Percentiles rank a stretch among this genome's conserved stretches.
Conservation (phyloP, 164 flowering plant genomes). For the Sedum album region DNA sequence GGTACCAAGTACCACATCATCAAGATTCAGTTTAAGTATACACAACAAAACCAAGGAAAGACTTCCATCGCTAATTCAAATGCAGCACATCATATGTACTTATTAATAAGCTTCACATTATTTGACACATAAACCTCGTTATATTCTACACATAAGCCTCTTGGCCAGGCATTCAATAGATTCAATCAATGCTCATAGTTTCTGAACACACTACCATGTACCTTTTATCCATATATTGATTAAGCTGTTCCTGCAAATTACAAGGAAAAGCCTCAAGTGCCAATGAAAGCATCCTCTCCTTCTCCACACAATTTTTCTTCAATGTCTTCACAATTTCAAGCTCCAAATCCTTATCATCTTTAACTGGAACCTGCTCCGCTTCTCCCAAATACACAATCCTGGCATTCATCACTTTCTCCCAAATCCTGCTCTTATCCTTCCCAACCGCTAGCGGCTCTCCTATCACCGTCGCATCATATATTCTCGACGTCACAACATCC, state of each 20-base stretch:
- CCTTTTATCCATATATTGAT: conserved; percentile 69
- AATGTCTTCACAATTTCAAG: conserved; percentile 70
- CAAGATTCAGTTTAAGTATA: not conserved
- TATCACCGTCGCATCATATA: conserved; percentile 83
- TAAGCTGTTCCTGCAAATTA: conserved; percentile 61
- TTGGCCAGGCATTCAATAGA: not conserved
- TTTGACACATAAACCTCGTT: not conserved
- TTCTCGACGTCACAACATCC: conserved; percentile 53
- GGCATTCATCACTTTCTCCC: conserved; percentile 92
- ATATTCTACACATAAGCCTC: too few species aligned
- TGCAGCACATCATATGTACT: not conserved
- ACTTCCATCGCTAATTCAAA: not conserved
- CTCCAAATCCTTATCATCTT: conserved; percentile 82
- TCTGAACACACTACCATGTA: conserved; percentile 9
- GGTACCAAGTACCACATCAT: conserved; percentile 19
- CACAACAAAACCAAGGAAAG: not conserved
- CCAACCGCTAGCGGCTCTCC: conserved; percentile 93
- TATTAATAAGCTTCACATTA: not conserved
- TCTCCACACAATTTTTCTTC: conserved; percentile 54
- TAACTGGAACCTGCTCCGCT: conserved; percentile 86
- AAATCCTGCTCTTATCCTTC: conserved; percentile 74
- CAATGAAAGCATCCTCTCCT: conserved; percentile 44
- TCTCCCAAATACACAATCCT: conserved; percentile 85
- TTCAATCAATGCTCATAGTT: not conserved
- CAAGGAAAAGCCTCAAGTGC: conserved; percentile 86